Evolutionary conservation across 257 asterid species (phyloP).

Genomic region (Forsythia suspensa): DNA sequence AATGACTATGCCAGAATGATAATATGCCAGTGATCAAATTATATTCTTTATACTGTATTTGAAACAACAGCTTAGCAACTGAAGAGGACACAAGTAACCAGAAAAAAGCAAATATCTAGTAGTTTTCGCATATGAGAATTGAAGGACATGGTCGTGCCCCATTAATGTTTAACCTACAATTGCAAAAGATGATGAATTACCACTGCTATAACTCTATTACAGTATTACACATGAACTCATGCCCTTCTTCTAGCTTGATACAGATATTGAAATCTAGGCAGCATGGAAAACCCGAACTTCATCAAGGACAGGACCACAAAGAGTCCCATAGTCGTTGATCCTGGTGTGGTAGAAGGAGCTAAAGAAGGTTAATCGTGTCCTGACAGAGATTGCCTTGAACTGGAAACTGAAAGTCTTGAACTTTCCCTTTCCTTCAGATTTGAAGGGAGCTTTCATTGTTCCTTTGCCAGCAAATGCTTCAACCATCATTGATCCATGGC

Average conservation of each 20-base stretch:
- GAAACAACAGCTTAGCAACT: not conserved
- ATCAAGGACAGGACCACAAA: conserved; percentile 91
- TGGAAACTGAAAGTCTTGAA: conserved; percentile 48
- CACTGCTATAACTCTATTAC: conserved; percentile 19
- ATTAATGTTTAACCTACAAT: not conserved
- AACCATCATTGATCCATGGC: conserved; percentile 83
- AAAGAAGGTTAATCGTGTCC: conserved; percentile 77
- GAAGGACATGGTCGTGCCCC: not conserved
- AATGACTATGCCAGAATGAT: not conserved
- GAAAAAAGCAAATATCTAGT: not conserved
- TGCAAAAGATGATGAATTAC: not conserved
- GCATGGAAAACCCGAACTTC: conserved; percentile 52
- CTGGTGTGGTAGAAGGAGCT: conserved; percentile 79
- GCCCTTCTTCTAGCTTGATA: not conserved
- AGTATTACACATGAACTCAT: conserved; percentile 3
- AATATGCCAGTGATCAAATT: not conserved
- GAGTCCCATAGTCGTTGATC: conserved; percentile 53
- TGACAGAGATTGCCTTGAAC: conserved; percentile 51
- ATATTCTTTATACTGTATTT: not conserved
- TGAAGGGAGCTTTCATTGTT: conserved; percentile 54
- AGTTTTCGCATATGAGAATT: not conserved
- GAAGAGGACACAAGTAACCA: not conserved
- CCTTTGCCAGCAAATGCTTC: conserved; percentile 72
- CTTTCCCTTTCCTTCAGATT: conserved; percentile 56
- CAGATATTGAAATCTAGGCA: conserved; percentile 28